A percentile compares a stretch with the other conserved stretches of the same genome.
Conservation (phyloP, 1,284 basidiomycete genomes). For the Moesziomyces globuligerus region DNA sequence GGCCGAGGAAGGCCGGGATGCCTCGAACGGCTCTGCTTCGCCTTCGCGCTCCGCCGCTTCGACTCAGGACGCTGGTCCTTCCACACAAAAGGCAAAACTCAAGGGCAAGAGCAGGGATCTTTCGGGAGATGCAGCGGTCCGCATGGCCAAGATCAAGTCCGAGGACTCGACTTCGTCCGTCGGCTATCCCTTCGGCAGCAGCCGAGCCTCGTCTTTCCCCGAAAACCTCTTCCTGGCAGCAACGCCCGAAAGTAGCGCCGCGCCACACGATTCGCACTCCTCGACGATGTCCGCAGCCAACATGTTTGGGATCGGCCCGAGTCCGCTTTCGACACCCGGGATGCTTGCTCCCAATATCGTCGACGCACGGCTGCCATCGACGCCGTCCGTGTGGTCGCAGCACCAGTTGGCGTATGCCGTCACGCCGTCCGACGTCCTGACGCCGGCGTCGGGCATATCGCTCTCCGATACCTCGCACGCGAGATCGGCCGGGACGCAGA, state of each 20-base stretch:
- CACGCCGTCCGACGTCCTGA: constrained; percentile 25
- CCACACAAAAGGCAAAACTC: neutral
- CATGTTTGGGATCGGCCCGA: constrained; percentile 1
- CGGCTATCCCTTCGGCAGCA: neutral
- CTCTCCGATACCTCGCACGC: constrained; percentile 3
- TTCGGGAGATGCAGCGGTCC: neutral
- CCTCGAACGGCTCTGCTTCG: neutral
- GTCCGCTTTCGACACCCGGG: constrained; percentile 7
- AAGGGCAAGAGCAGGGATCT: constrained; percentile 8
- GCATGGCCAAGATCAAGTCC: constrained; percentile 13
- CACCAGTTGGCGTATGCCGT: constrained; percentile 5
- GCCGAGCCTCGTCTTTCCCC: neutral
- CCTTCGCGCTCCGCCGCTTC: constrained; percentile 1
- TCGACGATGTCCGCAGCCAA: neutral
- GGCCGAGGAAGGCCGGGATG: constrained; percentile 12
- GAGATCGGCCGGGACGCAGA: constrained; percentile 1
- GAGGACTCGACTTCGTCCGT: constrained; percentile 3
- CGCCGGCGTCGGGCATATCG: constrained; percentile 15
- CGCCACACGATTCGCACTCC: neutral
- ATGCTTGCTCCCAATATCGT: neutral
- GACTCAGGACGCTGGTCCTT: neutral
- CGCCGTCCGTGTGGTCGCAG: constrained; percentile 21
- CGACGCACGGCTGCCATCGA: constrained; percentile 5
- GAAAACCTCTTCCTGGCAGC: neutral
- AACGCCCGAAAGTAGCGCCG: neutral